Evolutionary conservation across 1,284 basidiomycete genomes (phyloP).

Genomic region (Melampsora larici-populina): DNA sequence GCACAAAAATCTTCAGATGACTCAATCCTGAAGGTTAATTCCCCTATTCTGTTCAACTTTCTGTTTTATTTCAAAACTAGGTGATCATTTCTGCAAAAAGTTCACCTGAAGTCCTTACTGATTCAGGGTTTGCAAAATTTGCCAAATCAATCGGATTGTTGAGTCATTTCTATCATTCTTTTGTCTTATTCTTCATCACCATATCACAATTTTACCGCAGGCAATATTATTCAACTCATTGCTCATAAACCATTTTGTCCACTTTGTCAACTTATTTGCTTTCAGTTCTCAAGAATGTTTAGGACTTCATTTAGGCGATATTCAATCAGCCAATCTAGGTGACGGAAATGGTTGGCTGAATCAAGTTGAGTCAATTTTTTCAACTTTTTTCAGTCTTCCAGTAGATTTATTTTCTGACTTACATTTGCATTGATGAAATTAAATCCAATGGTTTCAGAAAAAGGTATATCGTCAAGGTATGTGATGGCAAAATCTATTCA

Average conservation of each 20-base stretch:
- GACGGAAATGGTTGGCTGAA: constrained; percentile 3
- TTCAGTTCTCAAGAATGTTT: background rate
- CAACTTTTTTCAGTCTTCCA: background rate
- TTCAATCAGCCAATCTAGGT: background rate
- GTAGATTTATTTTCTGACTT: background rate
- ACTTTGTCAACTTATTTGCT: no score
- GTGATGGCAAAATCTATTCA: no score
- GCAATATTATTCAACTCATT: no score
- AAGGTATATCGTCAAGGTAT: background rate
- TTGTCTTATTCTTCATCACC: no score
- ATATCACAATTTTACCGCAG: no score
- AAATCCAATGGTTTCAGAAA: background rate
- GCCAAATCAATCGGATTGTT: background rate
- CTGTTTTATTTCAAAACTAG: background rate
- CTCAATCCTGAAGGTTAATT: background rate
- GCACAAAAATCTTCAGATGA: background rate
- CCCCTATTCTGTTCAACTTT: background rate
- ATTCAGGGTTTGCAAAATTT: background rate
- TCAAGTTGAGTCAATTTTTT: background rate
- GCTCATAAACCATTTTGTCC: no score
- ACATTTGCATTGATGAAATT: no score
- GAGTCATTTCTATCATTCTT: background rate
- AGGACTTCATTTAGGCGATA: background rate
- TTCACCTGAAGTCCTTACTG: background rate
- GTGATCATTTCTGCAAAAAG: background rate